A percentile compares a stretch with the other conserved stretches of the same genome.
These are phyloP conservation scores for Pezicula rhizophila DNA, from an alignment of 2,329 filamentous ascomycete genomes.

Conservation along the genomic window DNA sequence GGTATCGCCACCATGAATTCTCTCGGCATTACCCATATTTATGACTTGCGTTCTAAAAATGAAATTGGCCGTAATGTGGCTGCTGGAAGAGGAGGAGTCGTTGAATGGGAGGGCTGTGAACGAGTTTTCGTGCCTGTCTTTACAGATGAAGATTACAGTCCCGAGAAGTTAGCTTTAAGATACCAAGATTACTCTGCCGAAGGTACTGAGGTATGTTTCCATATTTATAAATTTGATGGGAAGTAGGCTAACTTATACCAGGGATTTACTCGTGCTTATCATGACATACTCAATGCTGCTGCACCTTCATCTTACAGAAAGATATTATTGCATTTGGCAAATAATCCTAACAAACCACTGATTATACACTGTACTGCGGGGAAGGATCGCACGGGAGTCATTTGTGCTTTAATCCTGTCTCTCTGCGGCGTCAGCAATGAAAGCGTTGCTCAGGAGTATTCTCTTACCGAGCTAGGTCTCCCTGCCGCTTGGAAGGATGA, in stretches of 20 bases:
- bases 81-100: constrained; percentile 29
- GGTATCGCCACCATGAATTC: constrained; percentile 45
- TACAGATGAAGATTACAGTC: constrained; percentile 50
- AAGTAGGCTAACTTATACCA: constrained; percentile 15
- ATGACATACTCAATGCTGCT: constrained; percentile 50
- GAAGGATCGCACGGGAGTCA: constrained; percentile 70
- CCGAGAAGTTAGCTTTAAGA: constrained; percentile 55
- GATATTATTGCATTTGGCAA: constrained; percentile 37
- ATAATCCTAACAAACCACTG: constrained; percentile 40
- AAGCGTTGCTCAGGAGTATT: constrained; percentile 61
- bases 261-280: constrained; percentile 61
- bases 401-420: constrained; percentile 59
- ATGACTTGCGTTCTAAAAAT: constrained; percentile 58
- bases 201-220: constrained; percentile 35
- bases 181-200: constrained; percentile 53
- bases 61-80: constrained; percentile 47
- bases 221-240: not conserved
- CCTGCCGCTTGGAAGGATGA: constrained; percentile 41
- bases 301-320: constrained; percentile 44
- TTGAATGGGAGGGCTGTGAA: constrained; percentile 44
- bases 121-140: constrained; percentile 63
- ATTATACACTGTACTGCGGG: constrained; percentile 71
- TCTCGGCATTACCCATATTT: constrained; percentile 59
- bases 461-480: constrained; percentile 58
- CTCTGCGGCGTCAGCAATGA: constrained; percentile 56